Conservation (phyloP, 169 alveolate species). For the Amoebophrya sp. region DNA sequence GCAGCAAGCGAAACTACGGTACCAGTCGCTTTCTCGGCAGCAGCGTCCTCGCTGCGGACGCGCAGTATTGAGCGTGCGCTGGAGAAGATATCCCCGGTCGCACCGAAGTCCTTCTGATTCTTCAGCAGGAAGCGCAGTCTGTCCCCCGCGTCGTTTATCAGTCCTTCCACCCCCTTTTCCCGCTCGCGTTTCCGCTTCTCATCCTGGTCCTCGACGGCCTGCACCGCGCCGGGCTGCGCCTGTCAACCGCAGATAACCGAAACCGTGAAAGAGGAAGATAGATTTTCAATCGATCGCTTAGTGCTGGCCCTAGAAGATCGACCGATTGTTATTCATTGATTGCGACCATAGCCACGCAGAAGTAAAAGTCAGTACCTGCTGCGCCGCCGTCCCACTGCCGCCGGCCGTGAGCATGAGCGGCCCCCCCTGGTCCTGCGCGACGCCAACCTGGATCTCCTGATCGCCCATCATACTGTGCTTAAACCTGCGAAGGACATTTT, state of each 20-base stretch:
- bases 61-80: too few relatives aligned
- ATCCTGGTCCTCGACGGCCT: background rate
- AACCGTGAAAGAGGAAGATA: background rate
- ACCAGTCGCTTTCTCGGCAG: too few relatives aligned
- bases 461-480: background rate
- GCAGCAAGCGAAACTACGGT: too few relatives aligned
- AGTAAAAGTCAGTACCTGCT: background rate
- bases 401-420: constrained; percentile 1
- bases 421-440: background rate
- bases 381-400: background rate
- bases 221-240: background rate
- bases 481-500: too few relatives aligned
- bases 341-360: too few relatives aligned
- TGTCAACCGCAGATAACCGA: background rate
- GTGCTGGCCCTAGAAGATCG: too few relatives aligned
- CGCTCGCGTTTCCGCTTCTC: background rate
- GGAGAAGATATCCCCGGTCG: too few relatives aligned
- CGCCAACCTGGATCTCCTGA: background rate
- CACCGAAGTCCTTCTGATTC: too few relatives aligned
- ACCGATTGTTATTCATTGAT: background rate
- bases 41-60: too few relatives aligned
- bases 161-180: background rate
- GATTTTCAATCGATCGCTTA: too few relatives aligned
- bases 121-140: too few relatives aligned
- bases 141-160: background rate